Base-by-base conservation (phyloP, 176 grass and related monocot species). In the Aechmea fasciata region DNA sequence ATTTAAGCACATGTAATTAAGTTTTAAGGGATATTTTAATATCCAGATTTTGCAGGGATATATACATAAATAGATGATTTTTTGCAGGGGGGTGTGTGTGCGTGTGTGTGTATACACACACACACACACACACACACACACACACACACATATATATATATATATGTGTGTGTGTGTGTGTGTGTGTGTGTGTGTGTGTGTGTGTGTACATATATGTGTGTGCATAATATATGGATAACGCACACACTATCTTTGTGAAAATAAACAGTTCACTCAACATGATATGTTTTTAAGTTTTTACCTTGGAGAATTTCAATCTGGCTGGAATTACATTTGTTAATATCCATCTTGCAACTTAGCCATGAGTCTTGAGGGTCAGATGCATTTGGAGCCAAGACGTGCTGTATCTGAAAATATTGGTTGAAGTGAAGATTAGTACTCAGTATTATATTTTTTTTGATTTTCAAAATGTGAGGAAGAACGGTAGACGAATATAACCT, bases 261-360 rank as follows among this genome's bases (percentile, higher is more conserved):
- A 33, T 4, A 33, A 33, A 33, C 29, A 33, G 29, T 33, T 33
- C 29, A 33, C 29, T 33, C 29, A 33, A 33, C 29, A 33, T 5
- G 3, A 33, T 33, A 5, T 33, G 29, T 33, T 33, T 33, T 33
- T 55, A 12, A 14, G 52, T 18, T 59, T 17, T 59, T 59, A 91
- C 88, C 88, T 29, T 88, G 48, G 22, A 92, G 76, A 9, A 77
- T 47, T 78, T 92, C 14, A 11, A 92, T 75, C 61, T 88, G 89
- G 13, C 28, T 41, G 13, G 76, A 80, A 72, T 78, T 64, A 29
- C 82, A 88, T 4, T 66, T 72, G 49, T 20, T 20, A 8, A 91
- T 83, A 59, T 84, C 51, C 23, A 1, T 18, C 72, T 78, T 91
- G 54, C 84, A 91, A 50, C n/a, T 57, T 0, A 25, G 20, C 88